Conservation (phyloP, 176 grass and related monocot species). For the Hsuehochloa calcarea region DNA sequence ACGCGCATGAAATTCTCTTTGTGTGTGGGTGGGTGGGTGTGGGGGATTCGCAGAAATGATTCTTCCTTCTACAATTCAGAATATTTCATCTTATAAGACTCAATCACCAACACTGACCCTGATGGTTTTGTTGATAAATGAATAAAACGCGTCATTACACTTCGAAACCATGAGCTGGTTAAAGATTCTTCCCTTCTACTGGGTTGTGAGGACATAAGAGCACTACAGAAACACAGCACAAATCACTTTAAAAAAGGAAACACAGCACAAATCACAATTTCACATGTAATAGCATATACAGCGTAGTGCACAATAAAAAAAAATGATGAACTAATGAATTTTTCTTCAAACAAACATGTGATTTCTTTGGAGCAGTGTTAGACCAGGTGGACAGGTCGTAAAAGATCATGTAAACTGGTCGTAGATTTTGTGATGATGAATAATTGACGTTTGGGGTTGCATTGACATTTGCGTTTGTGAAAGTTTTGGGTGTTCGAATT, state of each 20-base stretch:
- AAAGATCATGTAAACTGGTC: too few relatives aligned
- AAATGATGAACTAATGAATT: too few relatives aligned
- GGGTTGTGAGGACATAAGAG: not conserved
- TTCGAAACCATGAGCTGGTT: not conserved
- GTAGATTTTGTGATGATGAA: too few relatives aligned
- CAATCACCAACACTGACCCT: not conserved
- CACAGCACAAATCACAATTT: not conserved
- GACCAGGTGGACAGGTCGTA: too few relatives aligned
- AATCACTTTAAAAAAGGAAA: not conserved
- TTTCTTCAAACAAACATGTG: too few relatives aligned
- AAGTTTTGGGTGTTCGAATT: too few relatives aligned
- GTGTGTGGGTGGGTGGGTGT: too few relatives aligned
- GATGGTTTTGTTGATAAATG: not conserved
- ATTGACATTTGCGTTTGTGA: too few relatives aligned
- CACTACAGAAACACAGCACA: too few relatives aligned
- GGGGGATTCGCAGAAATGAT: not conserved
- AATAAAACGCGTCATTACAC: not conserved
- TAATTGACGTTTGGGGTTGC: too few relatives aligned
- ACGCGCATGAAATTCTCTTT: not conserved
- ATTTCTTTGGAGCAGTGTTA: not conserved
- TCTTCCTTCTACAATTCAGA: not conserved
- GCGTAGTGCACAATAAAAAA: too few relatives aligned
- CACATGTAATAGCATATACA: not conserved
- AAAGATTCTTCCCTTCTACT: not conserved
- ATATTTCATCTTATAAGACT: not conserved